Conservation (phyloP, 257 asterid genomes). For the Solanum corneliomulleri region DNA sequence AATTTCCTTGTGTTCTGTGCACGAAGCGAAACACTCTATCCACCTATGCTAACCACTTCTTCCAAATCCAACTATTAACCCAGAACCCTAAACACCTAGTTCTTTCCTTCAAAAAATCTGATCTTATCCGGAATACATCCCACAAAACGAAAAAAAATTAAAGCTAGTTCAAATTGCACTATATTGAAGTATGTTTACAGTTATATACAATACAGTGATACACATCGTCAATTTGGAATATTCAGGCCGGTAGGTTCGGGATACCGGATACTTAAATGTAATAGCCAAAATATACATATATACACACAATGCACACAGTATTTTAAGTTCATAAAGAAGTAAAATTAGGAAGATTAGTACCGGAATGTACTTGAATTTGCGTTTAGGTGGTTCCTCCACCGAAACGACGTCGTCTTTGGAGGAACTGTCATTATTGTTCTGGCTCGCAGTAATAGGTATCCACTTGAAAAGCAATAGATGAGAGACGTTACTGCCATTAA, state of each 20-base stretch:
- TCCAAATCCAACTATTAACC: background rate
- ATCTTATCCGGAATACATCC: background rate
- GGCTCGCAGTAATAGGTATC: conserved; percentile 52
- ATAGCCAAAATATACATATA: background rate
- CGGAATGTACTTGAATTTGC: conserved; percentile 84
- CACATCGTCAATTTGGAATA: background rate
- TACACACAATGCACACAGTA: background rate
- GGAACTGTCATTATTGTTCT: conserved; percentile 21
- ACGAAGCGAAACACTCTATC: background rate
- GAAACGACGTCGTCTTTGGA: conserved; percentile 23
- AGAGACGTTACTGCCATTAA: conserved; percentile 38
- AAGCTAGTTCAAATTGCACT: background rate
- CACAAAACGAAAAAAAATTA: background rate
- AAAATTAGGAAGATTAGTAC: conserved; percentile 25
- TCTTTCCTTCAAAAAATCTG: background rate
- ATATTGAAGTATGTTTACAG: background rate
- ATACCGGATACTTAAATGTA: background rate
- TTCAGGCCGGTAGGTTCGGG: background rate
- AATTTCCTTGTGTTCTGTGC: background rate
- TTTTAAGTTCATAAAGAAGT: background rate
- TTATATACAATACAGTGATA: background rate
- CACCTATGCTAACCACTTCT: background rate
- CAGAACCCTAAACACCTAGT: background rate
- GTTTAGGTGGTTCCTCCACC: conserved; percentile 60
- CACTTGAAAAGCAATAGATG: conserved; percentile 70